Evolutionary conservation across 2,329 filamentous ascomycete genomes (phyloP).

Genomic region (Madurella mycetomatis): DNA sequence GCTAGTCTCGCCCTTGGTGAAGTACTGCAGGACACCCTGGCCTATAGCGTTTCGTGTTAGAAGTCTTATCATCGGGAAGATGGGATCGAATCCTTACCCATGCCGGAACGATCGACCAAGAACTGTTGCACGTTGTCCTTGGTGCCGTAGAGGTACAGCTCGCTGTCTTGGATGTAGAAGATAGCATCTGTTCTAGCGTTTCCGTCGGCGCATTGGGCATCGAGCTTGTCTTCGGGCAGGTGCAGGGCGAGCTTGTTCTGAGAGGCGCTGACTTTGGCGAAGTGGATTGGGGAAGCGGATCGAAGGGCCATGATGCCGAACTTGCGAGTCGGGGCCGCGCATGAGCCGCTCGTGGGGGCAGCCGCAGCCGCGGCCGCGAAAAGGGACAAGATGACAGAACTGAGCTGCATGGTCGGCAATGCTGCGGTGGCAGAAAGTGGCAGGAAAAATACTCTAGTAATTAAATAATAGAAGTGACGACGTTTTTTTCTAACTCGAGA

Average conservation of each 20-base stretch:
- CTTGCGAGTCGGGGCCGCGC: conserved; percentile 29
- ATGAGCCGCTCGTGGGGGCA: conserved; percentile 27
- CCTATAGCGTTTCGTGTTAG: conserved; percentile 22
- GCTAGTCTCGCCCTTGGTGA: conserved; percentile 37
- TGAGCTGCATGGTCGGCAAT: conserved; percentile 35
- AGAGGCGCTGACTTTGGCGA: conserved; percentile 41
- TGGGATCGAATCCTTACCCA: conserved; percentile 33
- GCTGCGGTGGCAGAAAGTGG: conserved; percentile 4
- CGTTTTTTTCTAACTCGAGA: background rate
- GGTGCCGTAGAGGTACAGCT: conserved; percentile 45
- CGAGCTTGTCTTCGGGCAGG: conserved; percentile 35
- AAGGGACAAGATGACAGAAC: conserved; percentile 57
- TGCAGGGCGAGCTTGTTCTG: conserved; percentile 41
- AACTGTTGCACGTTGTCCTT: conserved; percentile 43
- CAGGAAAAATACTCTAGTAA: background rate
- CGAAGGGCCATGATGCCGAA: conserved; percentile 50
- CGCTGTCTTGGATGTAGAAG: conserved; percentile 45
- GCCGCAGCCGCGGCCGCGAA: conserved; percentile 31
- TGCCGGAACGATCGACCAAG: conserved; percentile 53
- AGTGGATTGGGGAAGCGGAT: conserved; percentile 47
- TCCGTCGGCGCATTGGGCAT: conserved; percentile 45
- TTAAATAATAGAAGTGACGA: background rate
- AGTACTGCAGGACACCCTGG: conserved; percentile 51
- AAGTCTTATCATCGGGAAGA: background rate
- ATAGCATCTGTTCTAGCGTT: conserved; percentile 40